Percentiles rank a stretch among this genome's conserved stretches.
Evolutionary conservation across 2,329 filamentous ascomycete genomes (phyloP).

Genomic region (Exutisphaerella laricina): DNA sequence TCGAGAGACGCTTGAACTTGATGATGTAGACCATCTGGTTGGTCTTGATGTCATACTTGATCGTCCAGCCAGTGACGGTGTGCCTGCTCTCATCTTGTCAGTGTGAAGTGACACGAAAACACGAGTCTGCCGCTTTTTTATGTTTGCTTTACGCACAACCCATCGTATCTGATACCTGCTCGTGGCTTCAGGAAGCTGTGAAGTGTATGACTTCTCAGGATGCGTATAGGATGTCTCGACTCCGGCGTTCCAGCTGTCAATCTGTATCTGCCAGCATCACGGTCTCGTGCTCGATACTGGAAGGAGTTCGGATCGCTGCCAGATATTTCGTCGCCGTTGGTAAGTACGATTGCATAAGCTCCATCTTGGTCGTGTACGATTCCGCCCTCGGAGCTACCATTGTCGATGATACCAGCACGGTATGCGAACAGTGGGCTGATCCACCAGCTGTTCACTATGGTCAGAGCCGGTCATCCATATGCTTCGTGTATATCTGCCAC

Average conservation of each 20-base stretch:
- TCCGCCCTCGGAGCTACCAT: slow-evolving; percentile 37
- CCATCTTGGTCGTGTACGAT: slow-evolving; percentile 39
- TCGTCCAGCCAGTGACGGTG: slow-evolving; percentile 39
- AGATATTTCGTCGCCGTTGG: slow-evolving; percentile 37
- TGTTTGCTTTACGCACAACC: slow-evolving; percentile 36
- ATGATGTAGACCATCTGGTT: slow-evolving; percentile 36
- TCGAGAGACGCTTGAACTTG: slow-evolving; percentile 33
- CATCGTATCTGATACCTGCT: slow-evolving; percentile 46
- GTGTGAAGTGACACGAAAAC: not conserved
- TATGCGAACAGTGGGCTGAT: slow-evolving; percentile 45
- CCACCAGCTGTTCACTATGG: slow-evolving; percentile 41
- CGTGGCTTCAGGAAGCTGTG: slow-evolving; percentile 43
- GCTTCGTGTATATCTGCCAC: slow-evolving; percentile 15
- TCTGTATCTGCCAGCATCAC: slow-evolving; percentile 42
- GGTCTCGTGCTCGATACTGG: slow-evolving; percentile 37
- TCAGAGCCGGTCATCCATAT: not conserved
- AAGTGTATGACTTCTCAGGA: slow-evolving; percentile 42
- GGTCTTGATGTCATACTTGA: slow-evolving; percentile 28
- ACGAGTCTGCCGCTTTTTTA: not conserved
- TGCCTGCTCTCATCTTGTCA: slow-evolving; percentile 23
- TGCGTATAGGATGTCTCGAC: slow-evolving; percentile 39
- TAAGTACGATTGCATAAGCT: slow-evolving; percentile 44
- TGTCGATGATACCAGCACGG: slow-evolving; percentile 45
- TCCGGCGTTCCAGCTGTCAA: slow-evolving; percentile 39
- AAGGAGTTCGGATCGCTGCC: slow-evolving; percentile 34